Percentiles rank a stretch among this genome's conserved stretches.
phyloP scores from a whole-genome alignment of 2,329 filamentous ascomycete species.

The Sclerotinia minor region DNA sequence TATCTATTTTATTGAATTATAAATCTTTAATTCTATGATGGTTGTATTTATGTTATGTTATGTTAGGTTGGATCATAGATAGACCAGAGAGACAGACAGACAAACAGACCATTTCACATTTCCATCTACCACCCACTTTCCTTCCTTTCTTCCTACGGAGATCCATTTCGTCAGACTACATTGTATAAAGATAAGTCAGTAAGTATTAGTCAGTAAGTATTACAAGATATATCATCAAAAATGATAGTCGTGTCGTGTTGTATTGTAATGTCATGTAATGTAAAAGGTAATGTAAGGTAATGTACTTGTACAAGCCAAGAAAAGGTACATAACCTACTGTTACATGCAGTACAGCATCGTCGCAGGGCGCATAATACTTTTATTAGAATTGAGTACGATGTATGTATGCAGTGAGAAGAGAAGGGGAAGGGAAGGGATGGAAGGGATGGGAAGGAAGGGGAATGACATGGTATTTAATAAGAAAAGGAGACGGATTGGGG shows the following conservation, averaged over 20 bases:
- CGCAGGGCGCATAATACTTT: neutral
- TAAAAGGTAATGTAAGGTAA: too few species aligned
- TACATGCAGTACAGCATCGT: neutral
- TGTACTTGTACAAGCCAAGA: neutral
- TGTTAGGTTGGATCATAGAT: too few species aligned
- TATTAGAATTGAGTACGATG: neutral
- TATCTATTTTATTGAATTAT: too few species aligned
- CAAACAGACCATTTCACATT: neutral
- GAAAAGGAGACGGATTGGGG: neutral
- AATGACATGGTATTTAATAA: neutral
- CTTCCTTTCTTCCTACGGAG: neutral
- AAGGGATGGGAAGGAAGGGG: neutral
- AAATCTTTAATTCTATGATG: too few species aligned
- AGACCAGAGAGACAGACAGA: neutral
- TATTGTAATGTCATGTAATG: too few species aligned
- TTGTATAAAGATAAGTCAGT: neutral
- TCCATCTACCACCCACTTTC: neutral
- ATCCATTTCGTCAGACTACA: neutral
- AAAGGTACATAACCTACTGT: conserved; percentile 1
- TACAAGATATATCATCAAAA: neutral
- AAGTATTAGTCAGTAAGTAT: too few species aligned
- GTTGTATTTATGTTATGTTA: too few species aligned
- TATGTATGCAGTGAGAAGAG: neutral
- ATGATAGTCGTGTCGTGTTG: neutral
- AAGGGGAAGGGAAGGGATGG: neutral